phyloP scores from a whole-genome alignment of 495 filamentous ascomycete genomes.

The Neurospora sp. region DNA sequence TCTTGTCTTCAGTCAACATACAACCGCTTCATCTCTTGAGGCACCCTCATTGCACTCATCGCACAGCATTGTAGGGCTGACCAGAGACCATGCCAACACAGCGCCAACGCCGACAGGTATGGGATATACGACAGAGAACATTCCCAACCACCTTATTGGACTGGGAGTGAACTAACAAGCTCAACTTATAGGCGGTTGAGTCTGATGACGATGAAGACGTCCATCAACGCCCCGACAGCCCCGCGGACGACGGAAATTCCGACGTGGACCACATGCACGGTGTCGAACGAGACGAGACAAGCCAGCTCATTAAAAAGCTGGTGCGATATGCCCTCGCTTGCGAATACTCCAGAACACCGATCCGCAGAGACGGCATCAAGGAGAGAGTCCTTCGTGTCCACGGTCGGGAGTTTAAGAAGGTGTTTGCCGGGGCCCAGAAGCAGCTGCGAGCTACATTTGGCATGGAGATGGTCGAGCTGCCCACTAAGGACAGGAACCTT shows the following conservation, averaged over 20 bases:
- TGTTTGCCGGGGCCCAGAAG: constrained; percentile 59
- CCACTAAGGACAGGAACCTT: constrained; percentile 77
- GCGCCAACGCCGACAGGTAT: background rate
- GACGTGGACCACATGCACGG: constrained; percentile 31
- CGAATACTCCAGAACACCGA: constrained; percentile 72
- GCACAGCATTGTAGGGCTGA: background rate
- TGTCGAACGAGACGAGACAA: constrained; percentile 26
- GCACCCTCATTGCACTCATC: background rate
- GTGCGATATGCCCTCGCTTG: constrained; percentile 82
- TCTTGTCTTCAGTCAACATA: background rate
- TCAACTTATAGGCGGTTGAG: constrained; percentile 1
- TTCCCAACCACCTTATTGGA: background rate
- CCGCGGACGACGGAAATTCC: constrained; percentile 18
- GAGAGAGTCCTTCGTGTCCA: constrained; percentile 54
- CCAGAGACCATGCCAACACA: constrained; percentile 4
- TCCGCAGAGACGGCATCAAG: constrained; percentile 67
- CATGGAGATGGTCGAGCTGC: constrained; percentile 79
- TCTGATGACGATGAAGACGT: constrained; percentile 18
- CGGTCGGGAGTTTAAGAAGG: constrained; percentile 52
- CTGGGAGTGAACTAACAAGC: background rate
- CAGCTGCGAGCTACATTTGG: constrained; percentile 60
- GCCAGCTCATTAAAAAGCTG: constrained; percentile 72
- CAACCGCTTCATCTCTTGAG: background rate
- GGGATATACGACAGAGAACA: background rate
- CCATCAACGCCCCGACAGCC: constrained; percentile 2